phyloP scores from a whole-genome alignment of 2,329 filamentous ascomycete genomes.

The Ophiostoma triangulosporum region DNA sequence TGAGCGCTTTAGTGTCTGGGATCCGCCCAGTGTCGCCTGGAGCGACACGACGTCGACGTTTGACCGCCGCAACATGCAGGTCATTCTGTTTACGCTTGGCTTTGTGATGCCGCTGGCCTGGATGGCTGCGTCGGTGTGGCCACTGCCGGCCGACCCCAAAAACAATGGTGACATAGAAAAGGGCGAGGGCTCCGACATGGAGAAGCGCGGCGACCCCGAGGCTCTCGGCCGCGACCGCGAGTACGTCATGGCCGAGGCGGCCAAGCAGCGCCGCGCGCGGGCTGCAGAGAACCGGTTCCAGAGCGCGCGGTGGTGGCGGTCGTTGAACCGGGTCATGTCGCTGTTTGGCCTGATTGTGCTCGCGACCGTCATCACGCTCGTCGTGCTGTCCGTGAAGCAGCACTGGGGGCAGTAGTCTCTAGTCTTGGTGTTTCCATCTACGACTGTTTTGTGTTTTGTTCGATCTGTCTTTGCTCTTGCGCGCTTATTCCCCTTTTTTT shows the following conservation, averaged over 20 bases:
- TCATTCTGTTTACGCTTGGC: slow-evolving; percentile 60
- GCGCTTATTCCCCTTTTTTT: background rate
- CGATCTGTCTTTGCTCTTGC: background rate
- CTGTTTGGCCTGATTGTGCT: slow-evolving; percentile 41
- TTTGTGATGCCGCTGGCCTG: slow-evolving; percentile 69
- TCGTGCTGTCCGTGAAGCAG: slow-evolving; percentile 37
- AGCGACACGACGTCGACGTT: slow-evolving; percentile 42
- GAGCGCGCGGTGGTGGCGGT: slow-evolving; percentile 46
- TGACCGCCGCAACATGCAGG: slow-evolving; percentile 58
- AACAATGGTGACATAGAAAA: no score
- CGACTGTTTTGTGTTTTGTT: no score
- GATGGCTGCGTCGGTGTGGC: slow-evolving; percentile 66
- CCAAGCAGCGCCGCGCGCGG: slow-evolving; percentile 22
- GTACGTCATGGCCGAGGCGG: slow-evolving; percentile 24
- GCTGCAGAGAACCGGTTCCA: slow-evolving; percentile 33
- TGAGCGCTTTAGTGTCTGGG: slow-evolving; percentile 51
- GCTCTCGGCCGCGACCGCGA: no score
- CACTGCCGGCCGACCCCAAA: slow-evolving; percentile 49
- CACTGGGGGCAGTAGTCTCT: slow-evolving; percentile 27
- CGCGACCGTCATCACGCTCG: slow-evolving; percentile 37
- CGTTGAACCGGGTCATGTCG: slow-evolving; percentile 45
- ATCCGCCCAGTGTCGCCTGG: slow-evolving; percentile 57
- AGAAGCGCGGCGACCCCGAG: slow-evolving; percentile 30
- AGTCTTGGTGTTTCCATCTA: no score
- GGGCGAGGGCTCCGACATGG: slow-evolving; percentile 35